Evolutionary conservation across 257 asterid species (phyloP).

Genomic region (Forsythia viridissima): DNA sequence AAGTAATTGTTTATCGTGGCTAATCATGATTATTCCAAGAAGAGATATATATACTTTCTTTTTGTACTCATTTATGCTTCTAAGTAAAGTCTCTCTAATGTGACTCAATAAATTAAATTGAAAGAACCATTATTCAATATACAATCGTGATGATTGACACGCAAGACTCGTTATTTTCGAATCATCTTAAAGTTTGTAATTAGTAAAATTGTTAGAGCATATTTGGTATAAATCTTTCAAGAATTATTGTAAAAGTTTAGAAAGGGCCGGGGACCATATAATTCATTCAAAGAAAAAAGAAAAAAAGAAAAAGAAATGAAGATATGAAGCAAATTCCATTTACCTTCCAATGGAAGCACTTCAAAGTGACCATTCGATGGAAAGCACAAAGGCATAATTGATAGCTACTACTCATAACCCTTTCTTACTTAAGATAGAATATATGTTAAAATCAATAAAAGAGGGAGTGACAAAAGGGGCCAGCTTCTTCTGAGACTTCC

Average conservation of each 20-base stretch:
- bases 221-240: background rate
- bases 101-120: background rate
- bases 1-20: conserved; percentile 7
- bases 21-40: conserved; percentile 33
- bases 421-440: conserved; percentile 1
- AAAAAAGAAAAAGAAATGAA: background rate
- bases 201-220: background rate
- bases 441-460: background rate
- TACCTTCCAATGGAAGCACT: conserved; percentile 40
- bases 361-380: conserved; percentile 45
- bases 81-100: conserved; percentile 31
- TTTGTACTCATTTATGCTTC: conserved; percentile 45
- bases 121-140: no score
- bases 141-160: no score
- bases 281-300: background rate
- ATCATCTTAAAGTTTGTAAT: background rate
- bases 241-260: background rate
- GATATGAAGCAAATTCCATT: conserved; percentile 7
- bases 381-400: conserved; percentile 39
- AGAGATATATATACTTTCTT: conserved; percentile 29
- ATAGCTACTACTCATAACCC: conserved; percentile 13
- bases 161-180: background rate
- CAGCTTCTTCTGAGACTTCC: conserved; percentile 57
- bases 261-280: background rate
- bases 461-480: conserved; percentile 12